Percentiles rank a stretch among this genome's conserved stretches.
These are phyloP conservation scores for Backusella morwellensis DNA, from an alignment of 192 early-diverging fungal genomes.

Conservation along the genomic window DNA sequence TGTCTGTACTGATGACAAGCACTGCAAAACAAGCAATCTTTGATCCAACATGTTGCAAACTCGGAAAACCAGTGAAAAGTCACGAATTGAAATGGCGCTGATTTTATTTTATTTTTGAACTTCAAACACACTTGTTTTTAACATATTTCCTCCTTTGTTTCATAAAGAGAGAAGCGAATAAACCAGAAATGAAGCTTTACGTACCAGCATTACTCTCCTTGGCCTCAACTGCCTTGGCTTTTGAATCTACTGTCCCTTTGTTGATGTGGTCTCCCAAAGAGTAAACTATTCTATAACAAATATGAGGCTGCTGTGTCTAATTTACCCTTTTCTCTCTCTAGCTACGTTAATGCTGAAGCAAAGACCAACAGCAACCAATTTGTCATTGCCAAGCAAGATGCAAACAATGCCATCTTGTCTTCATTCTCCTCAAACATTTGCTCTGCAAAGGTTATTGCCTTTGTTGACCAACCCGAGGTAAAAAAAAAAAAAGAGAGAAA, in stretches of 20 bases:
- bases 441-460: conserved; percentile 24
- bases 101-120: background rate
- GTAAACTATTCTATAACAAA: conserved; percentile 7
- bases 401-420: conserved; percentile 12
- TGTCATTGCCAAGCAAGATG: conserved; percentile 19
- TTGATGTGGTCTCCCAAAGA: conserved; percentile 39
- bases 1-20: too few relatives aligned
- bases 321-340: background rate
- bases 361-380: conserved; percentile 21
- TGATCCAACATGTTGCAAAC: background rate
- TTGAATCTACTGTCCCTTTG: conserved; percentile 38
- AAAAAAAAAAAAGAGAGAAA: background rate
- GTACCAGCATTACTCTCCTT: conserved; percentile 25
- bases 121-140: background rate
- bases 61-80: background rate
- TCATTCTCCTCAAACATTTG: conserved; percentile 21
- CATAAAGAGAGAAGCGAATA: background rate
- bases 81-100: background rate
- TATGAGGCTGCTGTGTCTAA: background rate
- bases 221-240: conserved; percentile 28
- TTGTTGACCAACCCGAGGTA: conserved; percentile 39
- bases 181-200: conserved; percentile 22
- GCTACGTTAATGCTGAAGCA: conserved; percentile 12
- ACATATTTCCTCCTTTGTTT: conserved; percentile 5
- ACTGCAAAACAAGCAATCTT: background rate